These are phyloP conservation scores for Cryptococcus neoformans DNA, from an alignment of 1,284 basidiomycete genomes.

Conservation along the genomic window DNA sequence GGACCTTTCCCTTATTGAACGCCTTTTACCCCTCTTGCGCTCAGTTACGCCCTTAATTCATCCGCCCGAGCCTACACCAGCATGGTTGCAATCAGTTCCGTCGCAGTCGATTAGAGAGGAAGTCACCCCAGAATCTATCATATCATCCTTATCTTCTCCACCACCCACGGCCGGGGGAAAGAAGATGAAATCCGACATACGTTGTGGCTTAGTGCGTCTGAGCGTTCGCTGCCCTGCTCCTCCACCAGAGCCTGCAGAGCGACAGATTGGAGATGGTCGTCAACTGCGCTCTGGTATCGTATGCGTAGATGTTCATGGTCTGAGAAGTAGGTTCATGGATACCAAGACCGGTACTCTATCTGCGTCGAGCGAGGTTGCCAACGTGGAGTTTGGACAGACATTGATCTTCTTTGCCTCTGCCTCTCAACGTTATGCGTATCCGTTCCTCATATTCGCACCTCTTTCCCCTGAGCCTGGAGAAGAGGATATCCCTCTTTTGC, in stretches of 20 bases:
- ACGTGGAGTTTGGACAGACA: constrained; percentile 39
- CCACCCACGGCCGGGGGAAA: not conserved
- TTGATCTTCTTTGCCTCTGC: constrained; percentile 43
- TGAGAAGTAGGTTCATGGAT: constrained; percentile 12
- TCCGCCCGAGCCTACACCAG: constrained; percentile 4
- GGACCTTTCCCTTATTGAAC: constrained; percentile 59
- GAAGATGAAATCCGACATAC: constrained; percentile 8
- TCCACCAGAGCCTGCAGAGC: constrained; percentile 24
- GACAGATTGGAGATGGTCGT: constrained; percentile 41
- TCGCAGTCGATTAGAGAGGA: not conserved
- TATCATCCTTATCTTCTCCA: constrained; percentile 4
- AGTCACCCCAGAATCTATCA: constrained; percentile 20
- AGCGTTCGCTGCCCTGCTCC: constrained; percentile 48
- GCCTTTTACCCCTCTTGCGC: constrained; percentile 42
- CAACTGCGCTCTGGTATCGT: constrained; percentile 46
- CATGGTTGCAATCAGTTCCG: not conserved
- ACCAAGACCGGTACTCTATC: not conserved
- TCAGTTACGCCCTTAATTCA: constrained; percentile 31
- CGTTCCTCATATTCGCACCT: constrained; percentile 41
- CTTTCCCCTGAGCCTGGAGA: constrained; percentile 37
- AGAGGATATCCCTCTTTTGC: constrained; percentile 29
- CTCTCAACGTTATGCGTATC: constrained; percentile 32
- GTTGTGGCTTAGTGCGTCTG: constrained; percentile 37
- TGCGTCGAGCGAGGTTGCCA: not conserved
- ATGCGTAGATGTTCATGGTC: constrained; percentile 43